Percentiles rank a stretch among this genome's conserved stretches.
Conservation (phyloP, 2,329 filamentous ascomycete genomes). For the Ophiocordyceps australis region DNA sequence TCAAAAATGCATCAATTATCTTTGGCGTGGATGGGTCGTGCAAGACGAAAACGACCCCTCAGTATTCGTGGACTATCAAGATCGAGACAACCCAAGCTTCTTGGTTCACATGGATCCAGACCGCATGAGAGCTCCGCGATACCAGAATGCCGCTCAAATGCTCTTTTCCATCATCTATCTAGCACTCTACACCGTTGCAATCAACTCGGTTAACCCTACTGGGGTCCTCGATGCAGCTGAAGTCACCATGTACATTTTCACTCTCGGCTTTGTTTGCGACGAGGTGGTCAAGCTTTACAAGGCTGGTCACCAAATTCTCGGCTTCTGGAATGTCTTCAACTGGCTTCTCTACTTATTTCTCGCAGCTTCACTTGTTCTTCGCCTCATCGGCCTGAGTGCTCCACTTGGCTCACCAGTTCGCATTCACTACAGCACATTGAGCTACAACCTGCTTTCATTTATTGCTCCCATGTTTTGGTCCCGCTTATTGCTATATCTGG, state of each 20-base stretch:
- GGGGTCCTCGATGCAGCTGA: conserved; percentile 78
- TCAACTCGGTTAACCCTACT: conserved; percentile 79
- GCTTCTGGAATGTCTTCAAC: conserved; percentile 98
- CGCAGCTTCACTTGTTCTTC: conserved; percentile 57
- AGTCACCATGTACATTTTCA: conserved; percentile 76
- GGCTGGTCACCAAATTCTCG: conserved; percentile 74
- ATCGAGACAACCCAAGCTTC: conserved; percentile 63
- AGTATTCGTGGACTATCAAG: conserved; percentile 75
- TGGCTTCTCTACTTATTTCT: conserved; percentile 63
- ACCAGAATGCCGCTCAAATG: conserved; percentile 83
- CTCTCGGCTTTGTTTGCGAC: conserved; percentile 76
- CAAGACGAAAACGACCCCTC: conserved; percentile 83
- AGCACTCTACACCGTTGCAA: conserved; percentile 69
- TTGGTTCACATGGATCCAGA: conserved; percentile 80
- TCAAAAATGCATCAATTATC: conserved; percentile 81
- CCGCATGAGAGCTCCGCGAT: conserved; percentile 78
- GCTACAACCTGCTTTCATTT: conserved; percentile 90
- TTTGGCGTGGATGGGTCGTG: conserved; percentile 94
- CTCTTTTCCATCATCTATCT: conserved; percentile 72
- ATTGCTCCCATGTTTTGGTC: conserved; percentile 95
- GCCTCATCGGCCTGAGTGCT: conserved; percentile 61
- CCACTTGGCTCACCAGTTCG: conserved; percentile 24
- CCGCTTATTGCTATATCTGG: conserved; percentile 78
- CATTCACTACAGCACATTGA: conserved; percentile 53
- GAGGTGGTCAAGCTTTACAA: conserved; percentile 86